Base-by-base conservation (phyloP, 495 filamentous ascomycete genomes). In the Aspergillus mulundensis region DNA sequence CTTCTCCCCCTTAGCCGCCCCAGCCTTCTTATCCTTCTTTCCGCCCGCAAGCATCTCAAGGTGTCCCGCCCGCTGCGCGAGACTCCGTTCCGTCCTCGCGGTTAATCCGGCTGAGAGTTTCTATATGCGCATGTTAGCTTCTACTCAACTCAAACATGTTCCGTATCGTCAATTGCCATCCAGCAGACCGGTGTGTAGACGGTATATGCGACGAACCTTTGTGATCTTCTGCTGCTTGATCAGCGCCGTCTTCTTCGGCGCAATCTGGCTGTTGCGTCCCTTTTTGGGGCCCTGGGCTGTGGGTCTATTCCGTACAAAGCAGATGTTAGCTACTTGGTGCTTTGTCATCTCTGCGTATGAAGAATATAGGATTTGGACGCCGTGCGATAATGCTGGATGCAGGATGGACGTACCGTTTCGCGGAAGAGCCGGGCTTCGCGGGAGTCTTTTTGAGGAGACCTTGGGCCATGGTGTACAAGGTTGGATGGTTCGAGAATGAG, bases 51-150 rank as follows among this genome's bases (percentile, higher is more conserved):
- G 64, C 68, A 90, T 38, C 67, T 91, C 87, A 59, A 90, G 61
- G 79, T 91, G 87, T 5, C 88, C 88, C 39, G 86, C 87, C 65
- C 82, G 84, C 44, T 81, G 71, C 5, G 84, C 88, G 20, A 91
- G 74, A 61, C 68, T 79, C 54, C 82, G 76, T 63, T 91, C 87
- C 55, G 87, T 89, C 69, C 80, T 79, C 0, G 75, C 74, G 4
- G 77, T 78, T 19, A 91, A 72, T 0, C 86, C 86, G 0, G 84
- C 77, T 0, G 84, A 76, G 47, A 84, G 74, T 81, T 87, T 89
- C 86, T 64, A 24, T n/a, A 6, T 4, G 32, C 1, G 5, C 18
- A 42, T 19, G 39, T 42, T n/a, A 44, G 41, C 23, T 2, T 18
- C 16, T 2, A 4, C 32, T 10, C 7, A 10, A 36, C 12, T 15